Evolutionary conservation across 768 basidiomycete genomes (phyloP), one percentile per base, ranked within the genome.

Genomic region (Amanita subjunquillea): DNA sequence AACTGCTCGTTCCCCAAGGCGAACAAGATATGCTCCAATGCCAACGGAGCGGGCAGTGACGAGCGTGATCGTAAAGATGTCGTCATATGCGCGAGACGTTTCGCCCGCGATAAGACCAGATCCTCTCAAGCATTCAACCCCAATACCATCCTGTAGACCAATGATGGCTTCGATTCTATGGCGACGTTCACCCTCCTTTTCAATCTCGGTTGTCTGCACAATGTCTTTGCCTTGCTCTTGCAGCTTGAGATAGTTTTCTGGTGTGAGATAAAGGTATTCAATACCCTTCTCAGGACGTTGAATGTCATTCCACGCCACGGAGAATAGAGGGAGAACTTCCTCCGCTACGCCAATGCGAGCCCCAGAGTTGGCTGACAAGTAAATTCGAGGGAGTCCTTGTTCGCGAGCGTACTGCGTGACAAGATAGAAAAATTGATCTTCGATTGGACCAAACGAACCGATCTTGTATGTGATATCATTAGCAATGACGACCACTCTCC

Each of bases 381-480:
- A 99, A 59, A 99, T 86, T 42, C 96, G 88, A 45, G 96, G 96
- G 25, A 96, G 69, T 46, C 96, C 95, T 37, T 78, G 79, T 34
- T 79, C 71, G 38, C 94, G 90, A 34, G 96, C 95, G 62, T 95
- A 92, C 65, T 93, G 85, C 2, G 94, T 94, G 49, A 88, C 93
- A 52, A 88, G 85, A 71, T 80, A 93, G 75, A 99, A 98, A 80
- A 89, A 99, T 54, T 91, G 87, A 68, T 99, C 96, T 65, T 99
- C 96, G 2, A 72, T 65, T 41, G 96, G 96, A 41, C 95, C 95
- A 68, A 99, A 99, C 10, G 96, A 97, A 50, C 96, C 96, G 57
- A 97, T 98, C 71, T 88, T 94, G 78, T 82, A 96, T 12, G 96
- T 99, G 70, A 98, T 99, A 61, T 99, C 96, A 69, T 99, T 99